These are phyloP conservation scores for Pythium chondricola DNA, from an alignment of 352 stramenopile species.

Conservation along the genomic window DNA sequence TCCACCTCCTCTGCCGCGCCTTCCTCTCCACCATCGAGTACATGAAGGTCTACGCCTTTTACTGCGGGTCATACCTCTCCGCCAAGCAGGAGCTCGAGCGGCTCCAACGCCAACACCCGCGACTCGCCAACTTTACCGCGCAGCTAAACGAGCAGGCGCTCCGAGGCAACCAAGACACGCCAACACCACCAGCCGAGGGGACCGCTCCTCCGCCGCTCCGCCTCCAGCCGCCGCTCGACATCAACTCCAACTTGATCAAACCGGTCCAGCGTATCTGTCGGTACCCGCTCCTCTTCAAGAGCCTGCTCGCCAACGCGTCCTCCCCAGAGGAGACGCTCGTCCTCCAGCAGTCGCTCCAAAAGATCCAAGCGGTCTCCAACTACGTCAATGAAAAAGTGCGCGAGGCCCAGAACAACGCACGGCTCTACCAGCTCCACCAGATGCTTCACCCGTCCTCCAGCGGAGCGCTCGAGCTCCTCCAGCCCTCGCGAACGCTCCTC, in stretches of 20 bases:
- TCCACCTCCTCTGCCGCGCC: slow-evolving; percentile 18
- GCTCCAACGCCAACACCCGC: slow-evolving; percentile 22
- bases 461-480: slow-evolving; percentile 28
- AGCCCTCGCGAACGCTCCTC: slow-evolving; percentile 41
- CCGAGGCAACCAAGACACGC: slow-evolving; percentile 1
- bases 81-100: slow-evolving; percentile 44
- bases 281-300: slow-evolving; percentile 55
- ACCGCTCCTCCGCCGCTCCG: neutral
- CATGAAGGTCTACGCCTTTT: slow-evolving; percentile 70
- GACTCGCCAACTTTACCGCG: slow-evolving; percentile 19
- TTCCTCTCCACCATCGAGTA: slow-evolving; percentile 48
- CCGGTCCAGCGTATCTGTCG: slow-evolving; percentile 65
- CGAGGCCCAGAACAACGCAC: slow-evolving; percentile 53
- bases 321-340: slow-evolving; percentile 24
- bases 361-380: slow-evolving; percentile 40
- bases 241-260: slow-evolving; percentile 63
- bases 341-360: slow-evolving; percentile 30
- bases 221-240: slow-evolving; percentile 22
- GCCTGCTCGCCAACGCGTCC: slow-evolving; percentile 30
- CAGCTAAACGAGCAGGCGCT: slow-evolving; percentile 17
- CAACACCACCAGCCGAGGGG: neutral
- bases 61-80: slow-evolving; percentile 42
- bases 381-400: slow-evolving; percentile 63
- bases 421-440: slow-evolving; percentile 33
- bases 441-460: slow-evolving; percentile 31